Percentiles rank a stretch among this genome's conserved stretches.
phyloP scores from a whole-genome alignment of 2,329 filamentous ascomycete species.

The Mycogone perniciosa region DNA sequence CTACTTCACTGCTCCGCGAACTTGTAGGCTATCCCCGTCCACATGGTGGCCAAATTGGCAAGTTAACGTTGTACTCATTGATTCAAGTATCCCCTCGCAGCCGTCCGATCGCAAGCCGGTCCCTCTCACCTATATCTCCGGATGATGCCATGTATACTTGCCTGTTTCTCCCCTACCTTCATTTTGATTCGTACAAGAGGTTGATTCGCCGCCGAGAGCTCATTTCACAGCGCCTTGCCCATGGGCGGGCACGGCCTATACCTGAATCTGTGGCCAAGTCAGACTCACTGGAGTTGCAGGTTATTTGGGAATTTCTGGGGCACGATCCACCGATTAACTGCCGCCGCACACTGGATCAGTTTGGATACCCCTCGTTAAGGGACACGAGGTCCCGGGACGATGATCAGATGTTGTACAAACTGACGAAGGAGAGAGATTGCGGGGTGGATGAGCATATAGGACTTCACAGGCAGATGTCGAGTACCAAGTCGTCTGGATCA shows the following conservation, averaged over 20 bases:
- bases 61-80: background rate
- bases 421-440: constrained; percentile 44
- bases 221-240: constrained; percentile 44
- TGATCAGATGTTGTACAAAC: constrained; percentile 62
- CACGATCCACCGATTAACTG: constrained; percentile 56
- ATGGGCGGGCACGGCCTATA: constrained; percentile 51
- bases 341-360: constrained; percentile 57
- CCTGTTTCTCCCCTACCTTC: constrained; percentile 53
- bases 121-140: constrained; percentile 22
- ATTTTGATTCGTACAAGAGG: constrained; percentile 58
- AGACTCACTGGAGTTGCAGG: constrained; percentile 50
- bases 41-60: background rate
- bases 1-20: constrained; percentile 36
- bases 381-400: constrained; percentile 57
- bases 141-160: constrained; percentile 36
- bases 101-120: constrained; percentile 23
- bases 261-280: constrained; percentile 47
- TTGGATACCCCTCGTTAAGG: constrained; percentile 53
- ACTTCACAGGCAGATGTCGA: constrained; percentile 25
- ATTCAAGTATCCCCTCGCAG: constrained; percentile 31
- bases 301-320: constrained; percentile 58
- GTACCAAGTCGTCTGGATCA: constrained; percentile 12
- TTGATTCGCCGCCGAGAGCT: constrained; percentile 50
- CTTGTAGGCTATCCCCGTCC: constrained; percentile 22
- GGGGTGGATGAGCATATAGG: constrained; percentile 17